Base-by-base conservation (phyloP, 2,329 filamentous ascomycete species). In the Aphanocladium album region DNA sequence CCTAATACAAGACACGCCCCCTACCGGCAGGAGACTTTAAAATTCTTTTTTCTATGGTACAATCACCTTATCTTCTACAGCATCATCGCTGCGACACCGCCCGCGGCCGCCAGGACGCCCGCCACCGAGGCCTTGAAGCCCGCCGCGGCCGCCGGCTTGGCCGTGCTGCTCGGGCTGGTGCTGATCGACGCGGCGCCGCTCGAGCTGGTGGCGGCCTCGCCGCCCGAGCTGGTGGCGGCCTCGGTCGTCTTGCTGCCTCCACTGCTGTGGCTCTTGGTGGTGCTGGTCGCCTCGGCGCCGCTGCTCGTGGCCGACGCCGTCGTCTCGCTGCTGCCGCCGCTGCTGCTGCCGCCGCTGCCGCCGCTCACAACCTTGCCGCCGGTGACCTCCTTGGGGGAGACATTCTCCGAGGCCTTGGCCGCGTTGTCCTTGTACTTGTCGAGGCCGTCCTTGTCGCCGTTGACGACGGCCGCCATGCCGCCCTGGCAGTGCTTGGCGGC, bases 401-500 rank as follows among this genome's bases (percentile, higher is more conserved):
- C 51, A n/a, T 55, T 55, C 9, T 30, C 43, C 16, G 39, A 23
- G 23, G 51, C 58, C 43, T 47, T 49, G 51, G 51, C 51, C 21
- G 43, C 51, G 51, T 9, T 41, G 30, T 27, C 23, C 51, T 55
- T 55, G 51, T 49, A 60, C 12, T 35, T 30, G 25, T 30, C 23
- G 6, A 55, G 39, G 16, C 9, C 52, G 23, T 5, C 27, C 39
- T 60, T n/a, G n/a, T 54, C 39, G 57, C 39, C 51, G 53, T 61
- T 61, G 53, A 61, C 19, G 37, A 51, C 46, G 46, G 45, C 60
- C n/a, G 23, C 53, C 60, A 61, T 61, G 49, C 71, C 71, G 8
- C 39, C 60, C 65, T 69, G 65, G 62, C 71, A 73, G 63, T 73
- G 69, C 19, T 59, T 57, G 19, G 46, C 63, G 52, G 63, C 60